Evolutionary conservation across 1,284 basidiomycete genomes (phyloP).

Genomic region (Ustilago esculenta): DNA sequence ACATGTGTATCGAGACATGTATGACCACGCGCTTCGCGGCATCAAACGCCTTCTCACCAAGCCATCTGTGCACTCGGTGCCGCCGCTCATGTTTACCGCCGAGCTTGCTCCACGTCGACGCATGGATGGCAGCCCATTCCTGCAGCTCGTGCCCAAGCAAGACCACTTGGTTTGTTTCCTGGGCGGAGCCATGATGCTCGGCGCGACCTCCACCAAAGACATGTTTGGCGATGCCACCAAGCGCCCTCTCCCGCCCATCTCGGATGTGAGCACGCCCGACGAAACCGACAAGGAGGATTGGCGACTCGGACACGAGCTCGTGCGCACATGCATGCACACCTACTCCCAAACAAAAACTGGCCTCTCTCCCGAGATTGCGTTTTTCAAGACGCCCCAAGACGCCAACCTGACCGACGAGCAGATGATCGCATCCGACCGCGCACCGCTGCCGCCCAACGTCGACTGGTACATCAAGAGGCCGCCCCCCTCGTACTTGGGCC

Average conservation of each 20-base stretch:
- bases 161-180: constrained; percentile 97
- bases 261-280: constrained; percentile 73
- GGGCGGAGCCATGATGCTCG: constrained; percentile 88
- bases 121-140: constrained; percentile 12
- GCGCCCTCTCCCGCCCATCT: constrained; percentile 42
- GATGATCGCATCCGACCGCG: constrained; percentile 19
- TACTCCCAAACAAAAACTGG: constrained; percentile 82
- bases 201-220: constrained; percentile 70
- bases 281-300: constrained; percentile 76
- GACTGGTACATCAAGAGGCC: constrained; percentile 65
- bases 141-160: constrained; percentile 79
- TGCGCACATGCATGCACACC: constrained; percentile 86
- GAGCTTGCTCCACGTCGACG: constrained; percentile 72
- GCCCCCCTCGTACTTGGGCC: constrained; percentile 24
- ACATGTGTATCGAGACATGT: constrained; percentile 84
- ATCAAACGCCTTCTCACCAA: constrained; percentile 80
- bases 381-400: constrained; percentile 50
- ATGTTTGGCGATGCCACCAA: constrained; percentile 24
- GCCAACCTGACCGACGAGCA: constrained; percentile 21
- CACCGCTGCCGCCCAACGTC: constrained; percentile 27
- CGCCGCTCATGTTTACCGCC: constrained; percentile 78
- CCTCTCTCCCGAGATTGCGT: constrained; percentile 67
- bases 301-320: constrained; percentile 80
- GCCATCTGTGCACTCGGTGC: constrained; percentile 63
- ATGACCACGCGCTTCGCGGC: constrained; percentile 81